Base-by-base conservation (phyloP, 1,284 basidiomycete genomes). In the Rhizoctonia solani region DNA sequence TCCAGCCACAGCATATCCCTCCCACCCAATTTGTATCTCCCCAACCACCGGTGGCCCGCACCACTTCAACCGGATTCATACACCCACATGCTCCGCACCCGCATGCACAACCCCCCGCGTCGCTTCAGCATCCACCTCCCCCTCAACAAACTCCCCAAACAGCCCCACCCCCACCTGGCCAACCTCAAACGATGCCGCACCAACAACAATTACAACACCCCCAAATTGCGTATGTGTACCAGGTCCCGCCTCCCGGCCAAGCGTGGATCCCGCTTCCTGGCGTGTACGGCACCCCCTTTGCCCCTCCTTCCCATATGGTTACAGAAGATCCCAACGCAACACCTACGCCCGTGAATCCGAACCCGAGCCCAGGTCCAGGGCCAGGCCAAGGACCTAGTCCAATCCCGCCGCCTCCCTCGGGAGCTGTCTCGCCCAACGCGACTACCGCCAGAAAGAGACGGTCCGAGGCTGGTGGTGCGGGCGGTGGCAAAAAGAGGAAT, bases 191-290 rank as follows among this genome's bases (percentile, higher is more conserved):
- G 8, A 3, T 53, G 11, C 50, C 50, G 16, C 50, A 53, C 27
- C 50, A 53, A 23, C 50, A 29, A 30, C 50, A 29, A 16, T 3
- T 58, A 29, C 25, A 13, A 25, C 58, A 65, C 49, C 59, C 59
- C 16, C 59, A 52, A 25, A 65, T 65, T 8, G 37, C 59, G 37
- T 65, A 65, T 25, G 49, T 65, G 4, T 53, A 65, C 23, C 59
- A 52, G 21, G 47, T 63, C 8, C 46, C 49, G 14, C 32, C 34
- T 4, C 44, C 44, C 11, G 34, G 47, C 29, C 49, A 52, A 37
- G 59, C 49, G 13, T 65, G 59, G 59, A 65, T 53, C n/a, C 59
- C 37, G 21, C 37, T 53, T 2, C 49, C 49, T 14, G 49, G 49
- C 14, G 59, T 53, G 14, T 65, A 65, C n/a, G 37, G 49, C 11